Conservation (phyloP, 345 rosid genomes). For the Linum lewisii region DNA sequence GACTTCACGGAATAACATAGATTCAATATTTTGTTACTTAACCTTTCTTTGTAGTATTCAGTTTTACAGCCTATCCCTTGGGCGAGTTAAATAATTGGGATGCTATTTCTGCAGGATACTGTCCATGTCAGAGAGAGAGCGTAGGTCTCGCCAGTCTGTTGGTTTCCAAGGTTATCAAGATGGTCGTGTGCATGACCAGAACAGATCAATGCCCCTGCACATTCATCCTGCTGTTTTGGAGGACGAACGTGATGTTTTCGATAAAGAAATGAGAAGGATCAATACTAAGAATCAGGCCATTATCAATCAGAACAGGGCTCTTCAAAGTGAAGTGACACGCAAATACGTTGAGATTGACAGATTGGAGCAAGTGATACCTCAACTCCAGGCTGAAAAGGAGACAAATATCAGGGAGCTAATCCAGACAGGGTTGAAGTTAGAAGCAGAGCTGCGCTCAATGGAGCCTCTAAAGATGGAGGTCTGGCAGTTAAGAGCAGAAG, state of each 20-base stretch:
- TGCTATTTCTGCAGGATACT: constrained; percentile 11
- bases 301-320: constrained; percentile 18
- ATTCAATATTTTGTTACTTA: too few species aligned
- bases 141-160: constrained; percentile 9
- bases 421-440: constrained; percentile 26
- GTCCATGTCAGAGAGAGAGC: constrained; percentile 21
- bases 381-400: constrained; percentile 22
- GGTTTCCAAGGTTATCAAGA: constrained; percentile 11
- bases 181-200: constrained; percentile 11
- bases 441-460: constrained; percentile 17
- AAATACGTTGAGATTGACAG: constrained; percentile 21
- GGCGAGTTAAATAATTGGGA: not conserved
- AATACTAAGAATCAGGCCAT: constrained; percentile 18
- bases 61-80: not conserved
- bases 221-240: constrained; percentile 15
- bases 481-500: constrained; percentile 20
- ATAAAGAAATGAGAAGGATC: constrained; percentile 16
- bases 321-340: constrained; percentile 18
- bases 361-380: constrained; percentile 13
- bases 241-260: constrained; percentile 18
- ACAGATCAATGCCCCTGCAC: constrained; percentile 11
- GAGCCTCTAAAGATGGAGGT: constrained; percentile 23
- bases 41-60: not conserved
- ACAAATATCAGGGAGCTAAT: constrained; percentile 17
- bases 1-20: not conserved